Evolutionary conservation across 2,329 filamentous ascomycete genomes (phyloP), one percentile per base, ranked within the genome.

Genomic region (Metarhizium anisopliae): DNA sequence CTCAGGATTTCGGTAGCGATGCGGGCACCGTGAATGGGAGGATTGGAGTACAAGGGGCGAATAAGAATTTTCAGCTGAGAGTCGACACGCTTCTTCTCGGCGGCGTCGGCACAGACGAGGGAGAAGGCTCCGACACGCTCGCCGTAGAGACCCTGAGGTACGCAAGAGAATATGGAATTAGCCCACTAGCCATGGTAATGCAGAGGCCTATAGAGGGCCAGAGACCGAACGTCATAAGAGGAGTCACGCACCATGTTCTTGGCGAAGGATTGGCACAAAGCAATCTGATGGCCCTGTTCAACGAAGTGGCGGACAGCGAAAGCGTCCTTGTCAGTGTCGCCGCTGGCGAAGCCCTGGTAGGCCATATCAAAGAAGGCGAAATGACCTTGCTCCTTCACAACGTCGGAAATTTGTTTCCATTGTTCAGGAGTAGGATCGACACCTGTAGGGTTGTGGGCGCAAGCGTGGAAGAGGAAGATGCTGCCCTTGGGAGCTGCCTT

Each of bases 291-390:
- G 66, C 93, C 93, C 77, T 96, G 79, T 76, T 90, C 82, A 71
- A 96, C 85, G 72, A 99, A 99, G 81, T 96, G 81, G 64, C 94
- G 86, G 63, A 97, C 82, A 59, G 94, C 90, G 71, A 93, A 97
- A 61, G 94, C 94, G 71, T 99, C 93, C 74, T 86, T 86, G 79
- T 95, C 84, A 61, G 89, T 94, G 76, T 95, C 84, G 64, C 93
- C 93, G 61, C 87, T 94, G 65, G 93, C 93, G 69, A 99, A 97
- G 66, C 93, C 93, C 78, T 99, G 93, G 82, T 99, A 99, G 61
- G 93, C 93, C 92, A 96, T 96, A 75, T 97, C 93, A 78, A 97
- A 99, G 84, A 99, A 96, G 66, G 90, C 86, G 72, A 87, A 95
- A 82, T 97, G 93, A 52, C 81, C 85, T 72, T 88, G 85, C 70